Conservation (phyloP, 2,329 filamentous ascomycete genomes). For the Microdochium trichocladiopsis region DNA sequence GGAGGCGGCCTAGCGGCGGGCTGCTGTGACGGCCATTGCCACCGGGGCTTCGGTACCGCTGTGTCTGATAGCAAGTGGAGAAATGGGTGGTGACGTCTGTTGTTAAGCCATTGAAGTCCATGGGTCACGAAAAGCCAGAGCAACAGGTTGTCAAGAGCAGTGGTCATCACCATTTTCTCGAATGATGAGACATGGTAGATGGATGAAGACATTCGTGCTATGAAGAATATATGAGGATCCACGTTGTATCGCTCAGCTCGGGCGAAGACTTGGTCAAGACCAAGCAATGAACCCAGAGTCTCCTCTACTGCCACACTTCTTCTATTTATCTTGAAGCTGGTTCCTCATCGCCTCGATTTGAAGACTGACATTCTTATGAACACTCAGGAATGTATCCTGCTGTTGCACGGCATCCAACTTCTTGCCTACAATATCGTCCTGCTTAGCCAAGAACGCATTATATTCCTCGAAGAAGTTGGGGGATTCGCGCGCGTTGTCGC, state of each 20-base stretch:
- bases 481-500: not conserved
- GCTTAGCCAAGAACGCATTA: not conserved
- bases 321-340: not conserved
- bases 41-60: not conserved
- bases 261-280: not conserved
- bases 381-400: not conserved
- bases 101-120: not conserved
- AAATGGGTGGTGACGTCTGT: not conserved
- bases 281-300: not conserved
- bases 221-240: not conserved
- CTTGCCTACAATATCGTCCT: not conserved
- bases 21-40: not conserved
- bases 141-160: not conserved
- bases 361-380: not conserved
- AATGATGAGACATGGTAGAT: not conserved
- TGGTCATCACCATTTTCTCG: not conserved
- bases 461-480: not conserved
- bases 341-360: not conserved
- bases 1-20: not conserved
- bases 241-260: not conserved
- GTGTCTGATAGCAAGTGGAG: not conserved
- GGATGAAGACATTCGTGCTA: not conserved
- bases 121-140: not conserved
- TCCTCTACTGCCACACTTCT: not conserved
- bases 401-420: not conserved